A percentile compares a stretch with the other conserved stretches of the same genome.
Evolutionary conservation across 495 filamentous ascomycete species (phyloP).

Genomic region (Aspergillus sclerotiicarbonarius): DNA sequence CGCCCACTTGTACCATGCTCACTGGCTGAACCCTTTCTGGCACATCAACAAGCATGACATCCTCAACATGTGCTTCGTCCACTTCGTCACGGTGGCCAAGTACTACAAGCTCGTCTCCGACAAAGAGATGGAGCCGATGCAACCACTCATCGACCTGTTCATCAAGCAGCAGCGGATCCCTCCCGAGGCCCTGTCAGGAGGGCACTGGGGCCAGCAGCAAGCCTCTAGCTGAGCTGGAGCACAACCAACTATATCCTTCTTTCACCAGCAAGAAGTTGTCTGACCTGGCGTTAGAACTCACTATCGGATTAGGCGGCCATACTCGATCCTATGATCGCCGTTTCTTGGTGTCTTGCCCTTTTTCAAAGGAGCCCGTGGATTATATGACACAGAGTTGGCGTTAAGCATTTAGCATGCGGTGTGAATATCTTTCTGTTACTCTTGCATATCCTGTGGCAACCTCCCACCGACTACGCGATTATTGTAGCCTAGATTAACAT

Average conservation of each 20-base stretch:
- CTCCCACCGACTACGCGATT: constrained; percentile 5
- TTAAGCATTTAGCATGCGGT: constrained; percentile 47
- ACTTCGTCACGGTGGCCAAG: constrained; percentile 86
- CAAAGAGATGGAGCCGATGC: constrained; percentile 89
- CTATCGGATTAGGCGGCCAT: constrained; percentile 10
- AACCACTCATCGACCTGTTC: constrained; percentile 86
- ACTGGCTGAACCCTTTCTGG: constrained; percentile 80
- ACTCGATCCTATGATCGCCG: constrained; percentile 7
- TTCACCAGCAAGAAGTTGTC: constrained; percentile 31
- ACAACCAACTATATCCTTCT: constrained; percentile 14
- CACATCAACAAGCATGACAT: constrained; percentile 79
- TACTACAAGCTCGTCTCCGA: constrained; percentile 78
- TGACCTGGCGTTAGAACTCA: constrained; percentile 40
- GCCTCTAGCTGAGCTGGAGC: constrained; percentile 35
- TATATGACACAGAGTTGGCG: constrained; percentile 28
- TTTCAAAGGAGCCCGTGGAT: constrained; percentile 20
- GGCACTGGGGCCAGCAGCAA: constrained; percentile 45
- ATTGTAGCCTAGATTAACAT: constrained; percentile 16
- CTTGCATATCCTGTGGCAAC: constrained; percentile 26
- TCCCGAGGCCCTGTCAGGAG: constrained; percentile 55
- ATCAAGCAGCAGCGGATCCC: constrained; percentile 80
- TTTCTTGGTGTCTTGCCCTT: constrained; percentile 4
- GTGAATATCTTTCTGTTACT: constrained; percentile 35
- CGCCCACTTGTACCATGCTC: constrained; percentile 82
- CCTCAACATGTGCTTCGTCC: constrained; percentile 92